phyloP scores from a whole-genome alignment of 768 basidiomycete genomes.

The Hypsizygus marmoreus region DNA sequence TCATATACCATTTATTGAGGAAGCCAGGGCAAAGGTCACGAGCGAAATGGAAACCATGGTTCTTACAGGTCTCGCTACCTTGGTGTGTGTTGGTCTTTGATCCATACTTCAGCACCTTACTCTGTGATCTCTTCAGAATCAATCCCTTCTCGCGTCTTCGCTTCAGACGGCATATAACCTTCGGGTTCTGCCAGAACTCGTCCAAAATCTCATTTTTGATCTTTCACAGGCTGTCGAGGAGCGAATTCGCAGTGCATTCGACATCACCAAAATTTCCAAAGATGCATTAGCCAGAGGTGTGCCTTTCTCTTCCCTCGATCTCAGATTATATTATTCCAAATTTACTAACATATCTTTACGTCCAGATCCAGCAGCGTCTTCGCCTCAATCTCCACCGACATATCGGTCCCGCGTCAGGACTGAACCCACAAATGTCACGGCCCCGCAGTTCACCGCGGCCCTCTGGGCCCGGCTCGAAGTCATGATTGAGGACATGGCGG shows the following conservation, averaged over 20 bases:
- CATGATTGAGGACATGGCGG: slow-evolving; percentile 87
- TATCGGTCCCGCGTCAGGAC: slow-evolving; percentile 88
- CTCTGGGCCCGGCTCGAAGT: slow-evolving; percentile 81
- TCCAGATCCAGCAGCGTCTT: slow-evolving; percentile 24
- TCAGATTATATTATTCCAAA: neutral
- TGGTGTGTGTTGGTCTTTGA: slow-evolving; percentile 52
- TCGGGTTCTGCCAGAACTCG: slow-evolving; percentile 78
- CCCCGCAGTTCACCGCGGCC: slow-evolving; percentile 82
- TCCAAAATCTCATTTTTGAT: slow-evolving; percentile 76
- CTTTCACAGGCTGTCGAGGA: slow-evolving; percentile 82
- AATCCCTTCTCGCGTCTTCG: slow-evolving; percentile 87
- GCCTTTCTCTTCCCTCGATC: slow-evolving; percentile 7
- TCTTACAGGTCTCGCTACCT: slow-evolving; percentile 68
- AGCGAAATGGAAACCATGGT: slow-evolving; percentile 93
- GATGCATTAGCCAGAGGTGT: slow-evolving; percentile 82
- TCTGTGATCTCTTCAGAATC: slow-evolving; percentile 58
- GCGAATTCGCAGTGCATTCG: slow-evolving; percentile 82
- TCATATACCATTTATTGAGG: slow-evolving; percentile 72
- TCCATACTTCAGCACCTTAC: neutral
- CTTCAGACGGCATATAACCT: slow-evolving; percentile 97
- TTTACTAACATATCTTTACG: neutral
- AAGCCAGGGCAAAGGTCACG: slow-evolving; percentile 68
- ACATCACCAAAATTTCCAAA: slow-evolving; percentile 82
- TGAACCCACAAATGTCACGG: slow-evolving; percentile 87
- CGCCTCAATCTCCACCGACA: slow-evolving; percentile 42